A percentile compares a stretch with the other conserved stretches of the same genome.
phyloP scores from a whole-genome alignment of 2,329 filamentous ascomycete species.

The Orbilia quercus region DNA sequence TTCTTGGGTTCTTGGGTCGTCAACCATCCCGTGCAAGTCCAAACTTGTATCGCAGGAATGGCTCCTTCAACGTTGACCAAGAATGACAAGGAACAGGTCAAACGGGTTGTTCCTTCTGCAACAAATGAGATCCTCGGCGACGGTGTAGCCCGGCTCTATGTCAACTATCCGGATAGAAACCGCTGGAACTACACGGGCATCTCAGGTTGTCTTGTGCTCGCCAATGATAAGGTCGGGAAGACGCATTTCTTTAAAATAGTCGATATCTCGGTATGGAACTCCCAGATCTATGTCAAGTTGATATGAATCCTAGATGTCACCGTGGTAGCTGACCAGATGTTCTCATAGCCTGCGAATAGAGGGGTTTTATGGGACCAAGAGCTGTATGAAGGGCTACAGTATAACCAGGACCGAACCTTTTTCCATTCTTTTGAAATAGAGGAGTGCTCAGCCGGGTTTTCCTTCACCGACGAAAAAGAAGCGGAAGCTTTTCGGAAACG shows the following conservation, averaged over 20 bases:
- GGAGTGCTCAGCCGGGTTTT: constrained; percentile 87
- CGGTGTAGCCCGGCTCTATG: constrained; percentile 90
- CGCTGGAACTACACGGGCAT: constrained; percentile 95
- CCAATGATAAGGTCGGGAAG: constrained; percentile 92
- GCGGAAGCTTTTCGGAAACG: constrained; percentile 97
- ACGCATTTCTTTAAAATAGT: constrained; percentile 98
- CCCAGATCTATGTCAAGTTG: neutral
- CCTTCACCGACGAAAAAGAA: constrained; percentile 96
- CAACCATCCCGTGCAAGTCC: neutral
- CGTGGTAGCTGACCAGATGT: neutral
- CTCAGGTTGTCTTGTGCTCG: constrained; percentile 89
- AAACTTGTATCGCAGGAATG: constrained; percentile 3
- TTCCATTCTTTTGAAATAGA: constrained; percentile 98
- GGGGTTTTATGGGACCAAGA: constrained; percentile 98
- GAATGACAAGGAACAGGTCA: constrained; percentile 95
- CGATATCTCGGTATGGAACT: constrained; percentile 82
- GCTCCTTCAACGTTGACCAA: constrained; percentile 79
- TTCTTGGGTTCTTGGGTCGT: neutral
- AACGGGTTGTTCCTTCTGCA: constrained; percentile 90
- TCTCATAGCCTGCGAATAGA: constrained; percentile 66
- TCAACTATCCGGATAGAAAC: constrained; percentile 84
- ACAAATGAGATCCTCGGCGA: constrained; percentile 98
- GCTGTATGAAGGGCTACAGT: constrained; percentile 92
- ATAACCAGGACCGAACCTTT: constrained; percentile 97
- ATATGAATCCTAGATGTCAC: neutral